Evolutionary conservation across 164 flowering plant genomes (phyloP).

Genomic region (Vitis rupestris): DNA sequence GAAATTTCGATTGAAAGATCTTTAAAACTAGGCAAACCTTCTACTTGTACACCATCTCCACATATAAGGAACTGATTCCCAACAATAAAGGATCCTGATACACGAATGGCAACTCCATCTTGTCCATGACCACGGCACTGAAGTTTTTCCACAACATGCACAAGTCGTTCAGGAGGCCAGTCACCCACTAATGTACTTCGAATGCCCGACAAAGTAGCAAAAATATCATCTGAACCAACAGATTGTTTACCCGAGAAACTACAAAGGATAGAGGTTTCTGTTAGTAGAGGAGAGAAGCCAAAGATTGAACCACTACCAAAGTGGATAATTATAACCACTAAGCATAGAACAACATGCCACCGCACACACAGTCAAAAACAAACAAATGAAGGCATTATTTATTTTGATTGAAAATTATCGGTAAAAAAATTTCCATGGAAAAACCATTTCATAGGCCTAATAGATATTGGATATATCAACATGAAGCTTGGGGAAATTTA

Average conservation of each 20-base stretch:
- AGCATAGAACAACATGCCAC: background rate
- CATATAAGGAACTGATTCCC: slow-evolving; percentile 91
- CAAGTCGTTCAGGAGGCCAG: slow-evolving; percentile 83
- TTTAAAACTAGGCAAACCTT: slow-evolving; percentile 79
- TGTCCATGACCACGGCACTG: slow-evolving; percentile 87
- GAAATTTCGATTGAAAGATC: slow-evolving; percentile 73
- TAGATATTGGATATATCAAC: background rate
- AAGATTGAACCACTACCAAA: background rate
- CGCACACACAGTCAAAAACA: too few species aligned
- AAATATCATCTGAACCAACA: slow-evolving; percentile 68
- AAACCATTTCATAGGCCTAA: background rate
- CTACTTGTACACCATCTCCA: slow-evolving; percentile 89
- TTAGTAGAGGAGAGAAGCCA: slow-evolving; percentile 2
- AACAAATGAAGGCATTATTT: too few species aligned
- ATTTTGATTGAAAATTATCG: background rate
- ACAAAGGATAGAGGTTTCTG: slow-evolving; percentile 1
- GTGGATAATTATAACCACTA: background rate
- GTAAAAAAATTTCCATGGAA: background rate
- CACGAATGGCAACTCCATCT: slow-evolving; percentile 87
- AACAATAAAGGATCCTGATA: slow-evolving; percentile 76
- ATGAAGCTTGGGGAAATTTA: background rate
- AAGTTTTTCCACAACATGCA: slow-evolving; percentile 94
- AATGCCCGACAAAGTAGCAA: slow-evolving; percentile 48
- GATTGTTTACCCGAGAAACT: slow-evolving; percentile 76
- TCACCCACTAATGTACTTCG: slow-evolving; percentile 82